These are phyloP conservation scores for Nemania abortiva DNA, from an alignment of 2,329 filamentous ascomycete species.

Conservation along the genomic window DNA sequence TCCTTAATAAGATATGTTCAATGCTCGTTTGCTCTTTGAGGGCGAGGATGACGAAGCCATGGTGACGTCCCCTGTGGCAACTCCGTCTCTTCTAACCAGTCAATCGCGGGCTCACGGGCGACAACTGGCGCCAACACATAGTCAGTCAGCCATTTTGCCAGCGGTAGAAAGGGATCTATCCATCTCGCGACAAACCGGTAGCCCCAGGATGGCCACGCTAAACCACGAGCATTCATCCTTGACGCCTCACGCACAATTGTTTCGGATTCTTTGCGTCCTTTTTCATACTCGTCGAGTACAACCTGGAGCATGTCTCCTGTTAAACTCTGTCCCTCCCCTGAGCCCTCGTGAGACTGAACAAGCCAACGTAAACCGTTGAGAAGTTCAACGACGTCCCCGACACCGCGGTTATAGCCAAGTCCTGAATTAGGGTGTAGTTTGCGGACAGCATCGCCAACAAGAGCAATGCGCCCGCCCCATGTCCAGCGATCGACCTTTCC, in stretches of 20 bases:
- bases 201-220: constrained; percentile 34
- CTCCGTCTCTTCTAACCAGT: constrained; percentile 43
- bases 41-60: constrained; percentile 31
- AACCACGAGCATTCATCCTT: constrained; percentile 21
- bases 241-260: constrained; percentile 40
- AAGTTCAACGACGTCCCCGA: constrained; percentile 45
- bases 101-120: constrained; percentile 37
- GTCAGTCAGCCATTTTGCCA: constrained; percentile 20
- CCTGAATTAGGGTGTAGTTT: constrained; percentile 52
- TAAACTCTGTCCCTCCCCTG: constrained; percentile 1
- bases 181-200: constrained; percentile 41
- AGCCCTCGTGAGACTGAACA: constrained; percentile 20
- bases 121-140: constrained; percentile 35
- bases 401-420: constrained; percentile 50
- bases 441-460: constrained; percentile 53
- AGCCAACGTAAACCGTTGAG: constrained; percentile 44
- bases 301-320: constrained; percentile 30
- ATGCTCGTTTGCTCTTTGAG: neutral
- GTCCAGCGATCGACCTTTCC: constrained; percentile 51
- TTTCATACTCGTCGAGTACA: constrained; percentile 43
- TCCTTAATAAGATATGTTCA: no score
- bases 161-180: constrained; percentile 26
- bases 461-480: constrained; percentile 47
- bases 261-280: constrained; percentile 38
- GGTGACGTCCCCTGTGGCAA: constrained; percentile 30